Conservation (phyloP, 2,329 filamentous ascomycete genomes). For the Alternaria viburni region DNA sequence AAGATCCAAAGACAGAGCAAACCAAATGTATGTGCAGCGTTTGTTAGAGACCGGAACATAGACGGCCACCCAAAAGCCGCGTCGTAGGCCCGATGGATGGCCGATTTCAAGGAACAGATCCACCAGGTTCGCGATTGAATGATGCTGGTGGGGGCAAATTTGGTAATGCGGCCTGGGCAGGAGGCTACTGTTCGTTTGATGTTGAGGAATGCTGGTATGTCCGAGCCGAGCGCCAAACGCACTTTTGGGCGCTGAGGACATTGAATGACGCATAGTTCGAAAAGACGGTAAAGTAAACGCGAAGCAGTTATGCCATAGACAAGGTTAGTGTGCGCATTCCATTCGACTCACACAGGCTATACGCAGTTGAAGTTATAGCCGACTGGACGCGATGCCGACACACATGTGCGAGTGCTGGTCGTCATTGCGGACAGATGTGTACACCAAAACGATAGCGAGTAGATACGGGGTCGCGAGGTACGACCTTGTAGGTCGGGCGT, state of each 20-base stretch:
- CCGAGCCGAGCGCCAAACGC: background rate
- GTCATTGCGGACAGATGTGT: background rate
- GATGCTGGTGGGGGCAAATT: background rate
- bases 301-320: background rate
- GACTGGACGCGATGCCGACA: background rate
- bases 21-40: conserved; percentile 13
- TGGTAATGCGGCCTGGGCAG: background rate
- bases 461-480: background rate
- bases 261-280: background rate
- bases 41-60: conserved; percentile 10
- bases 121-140: background rate
- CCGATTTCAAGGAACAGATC: background rate
- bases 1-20: conserved; percentile 4
- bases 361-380: background rate
- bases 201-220: background rate
- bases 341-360: background rate
- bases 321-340: background rate
- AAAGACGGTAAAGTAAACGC: background rate
- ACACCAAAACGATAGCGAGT: background rate
- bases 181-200: background rate
- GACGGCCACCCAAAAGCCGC: background rate
- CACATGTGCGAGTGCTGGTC: background rate
- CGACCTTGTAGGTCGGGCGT: background rate
- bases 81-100: background rate
- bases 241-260: background rate